These are phyloP conservation scores for Ceratobasidium sp. DNA, from an alignment of 1,284 basidiomycete species.

Conservation along the genomic window DNA sequence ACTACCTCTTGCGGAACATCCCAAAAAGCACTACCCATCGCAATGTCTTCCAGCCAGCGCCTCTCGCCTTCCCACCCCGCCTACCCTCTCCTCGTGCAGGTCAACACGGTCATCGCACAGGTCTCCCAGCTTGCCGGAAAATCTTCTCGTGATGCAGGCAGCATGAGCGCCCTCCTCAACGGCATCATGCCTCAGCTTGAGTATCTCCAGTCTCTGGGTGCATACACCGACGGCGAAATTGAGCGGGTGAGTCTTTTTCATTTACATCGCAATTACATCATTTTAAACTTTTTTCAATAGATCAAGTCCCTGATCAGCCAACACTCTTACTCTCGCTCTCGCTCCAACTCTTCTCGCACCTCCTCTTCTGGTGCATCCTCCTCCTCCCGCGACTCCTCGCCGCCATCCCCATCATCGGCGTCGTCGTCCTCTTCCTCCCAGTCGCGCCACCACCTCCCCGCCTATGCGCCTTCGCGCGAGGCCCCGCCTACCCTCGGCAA, in stretches of 20 bases:
- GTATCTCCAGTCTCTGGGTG: slow-evolving; percentile 41
- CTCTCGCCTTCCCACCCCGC: slow-evolving; percentile 41
- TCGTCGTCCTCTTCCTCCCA: slow-evolving; percentile 26
- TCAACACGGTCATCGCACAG: slow-evolving; percentile 42
- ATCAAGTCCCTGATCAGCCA: slow-evolving; percentile 44
- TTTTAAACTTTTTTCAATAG: slow-evolving; percentile 11
- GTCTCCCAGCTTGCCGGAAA: slow-evolving; percentile 39
- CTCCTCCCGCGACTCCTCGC: slow-evolving; percentile 20
- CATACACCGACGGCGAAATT: slow-evolving; percentile 45
- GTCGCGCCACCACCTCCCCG: slow-evolving; percentile 37
- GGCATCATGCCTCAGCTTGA: slow-evolving; percentile 44
- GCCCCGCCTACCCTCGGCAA: slow-evolving; percentile 29
- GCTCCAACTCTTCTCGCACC: slow-evolving; percentile 37
- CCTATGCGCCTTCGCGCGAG: slow-evolving; percentile 37
- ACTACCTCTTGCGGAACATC: background rate
- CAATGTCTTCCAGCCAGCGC: slow-evolving; percentile 26
- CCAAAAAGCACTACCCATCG: background rate
- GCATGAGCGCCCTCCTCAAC: slow-evolving; percentile 43
- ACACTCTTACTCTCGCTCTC: slow-evolving; percentile 33
- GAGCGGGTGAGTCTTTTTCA: slow-evolving; percentile 32
- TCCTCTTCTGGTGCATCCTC: slow-evolving; percentile 22
- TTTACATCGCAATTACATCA: background rate
- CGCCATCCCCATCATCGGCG: slow-evolving; percentile 25
- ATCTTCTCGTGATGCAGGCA: slow-evolving; percentile 35
- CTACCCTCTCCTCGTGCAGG: slow-evolving; percentile 43